Percentiles rank a stretch among this genome's conserved stretches.
Evolutionary conservation across 1,139 yeast species (phyloP).

Genomic region (Nakaseomyces kungkrabaensis): DNA sequence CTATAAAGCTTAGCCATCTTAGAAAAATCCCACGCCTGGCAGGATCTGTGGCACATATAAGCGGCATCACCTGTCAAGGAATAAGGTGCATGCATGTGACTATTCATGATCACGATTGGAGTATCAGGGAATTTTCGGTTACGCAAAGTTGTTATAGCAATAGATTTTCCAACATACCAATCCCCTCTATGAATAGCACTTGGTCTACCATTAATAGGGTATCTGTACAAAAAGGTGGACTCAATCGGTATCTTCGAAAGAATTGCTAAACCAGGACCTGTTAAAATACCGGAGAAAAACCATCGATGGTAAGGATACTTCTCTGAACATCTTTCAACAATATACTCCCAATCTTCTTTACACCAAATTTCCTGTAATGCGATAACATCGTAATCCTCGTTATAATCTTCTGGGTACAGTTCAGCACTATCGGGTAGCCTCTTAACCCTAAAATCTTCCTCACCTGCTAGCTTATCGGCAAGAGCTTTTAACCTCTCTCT

Average conservation of each 20-base stretch:
- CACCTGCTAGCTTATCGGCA: constrained; percentile 50
- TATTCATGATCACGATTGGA: constrained; percentile 71
- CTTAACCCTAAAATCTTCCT: constrained; percentile 14
- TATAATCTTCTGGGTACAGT: constrained; percentile 15
- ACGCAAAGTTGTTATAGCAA: constrained; percentile 62
- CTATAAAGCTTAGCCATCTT: constrained; percentile 52
- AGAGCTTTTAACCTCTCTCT: constrained; percentile 59
- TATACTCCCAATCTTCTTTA: constrained; percentile 65
- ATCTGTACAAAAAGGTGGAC: constrained; percentile 67
- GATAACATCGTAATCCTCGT: constrained; percentile 61
- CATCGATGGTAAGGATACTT: constrained; percentile 57
- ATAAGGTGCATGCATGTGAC: constrained; percentile 98
- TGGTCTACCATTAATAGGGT: constrained; percentile 89
- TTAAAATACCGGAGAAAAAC: constrained; percentile 71
- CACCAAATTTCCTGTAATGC: constrained; percentile 95
- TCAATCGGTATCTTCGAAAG: constrained; percentile 77
- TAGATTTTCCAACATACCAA: constrained; percentile 92
- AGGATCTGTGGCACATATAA: constrained; percentile 79
- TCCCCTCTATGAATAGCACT: constrained; percentile 92
- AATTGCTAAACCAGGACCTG: constrained; percentile 91
- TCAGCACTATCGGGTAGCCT: constrained; percentile 9
- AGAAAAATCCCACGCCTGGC: constrained; percentile 95
- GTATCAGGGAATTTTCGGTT: constrained; percentile 39
- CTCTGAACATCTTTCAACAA: constrained; percentile 38
- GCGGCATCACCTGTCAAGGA: constrained; percentile 75